Conservation (phyloP, 495 filamentous ascomycete species). For the Penicillium nucicola region DNA sequence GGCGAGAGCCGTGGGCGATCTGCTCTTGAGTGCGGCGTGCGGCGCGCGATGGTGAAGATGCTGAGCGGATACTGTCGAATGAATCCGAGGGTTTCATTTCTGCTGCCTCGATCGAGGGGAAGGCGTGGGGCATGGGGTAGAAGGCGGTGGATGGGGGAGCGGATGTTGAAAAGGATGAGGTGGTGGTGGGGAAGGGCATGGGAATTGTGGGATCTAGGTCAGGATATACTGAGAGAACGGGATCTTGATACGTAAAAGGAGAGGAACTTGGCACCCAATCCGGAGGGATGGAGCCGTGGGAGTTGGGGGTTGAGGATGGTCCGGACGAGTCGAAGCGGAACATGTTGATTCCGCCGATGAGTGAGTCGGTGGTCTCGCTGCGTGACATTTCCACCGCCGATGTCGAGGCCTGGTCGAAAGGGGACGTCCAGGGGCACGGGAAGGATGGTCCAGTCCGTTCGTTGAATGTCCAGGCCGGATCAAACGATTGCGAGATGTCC, state of each 20-base stretch:
- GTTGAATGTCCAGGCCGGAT: constrained; percentile 29
- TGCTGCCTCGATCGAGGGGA: constrained; percentile 14
- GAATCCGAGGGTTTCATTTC: constrained; percentile 39
- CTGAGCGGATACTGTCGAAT: constrained; percentile 28
- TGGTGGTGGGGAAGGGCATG: constrained; percentile 27
- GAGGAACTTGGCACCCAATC: constrained; percentile 36
- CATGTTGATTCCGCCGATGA: constrained; percentile 44
- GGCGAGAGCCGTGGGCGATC: constrained; percentile 38
- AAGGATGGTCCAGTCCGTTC: constrained; percentile 23
- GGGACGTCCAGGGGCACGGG: constrained; percentile 18
- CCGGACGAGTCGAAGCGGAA: constrained; percentile 41
- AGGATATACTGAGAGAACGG: constrained; percentile 29
- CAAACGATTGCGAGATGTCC: constrained; percentile 25
- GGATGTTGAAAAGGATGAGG: constrained; percentile 33
- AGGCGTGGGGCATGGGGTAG: constrained; percentile 10
- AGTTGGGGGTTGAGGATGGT: constrained; percentile 27
- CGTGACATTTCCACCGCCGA: constrained; percentile 43
- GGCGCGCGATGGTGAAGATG: constrained; percentile 30
- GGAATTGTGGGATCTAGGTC: constrained; percentile 26
- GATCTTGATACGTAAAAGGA: constrained; percentile 26
- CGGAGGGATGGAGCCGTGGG: constrained; percentile 28
- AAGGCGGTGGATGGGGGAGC: constrained; percentile 29
- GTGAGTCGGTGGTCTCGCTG: constrained; percentile 41
- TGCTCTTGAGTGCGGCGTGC: constrained; percentile 44
- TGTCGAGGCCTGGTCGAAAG: constrained; percentile 16